A percentile compares a stretch with the other conserved stretches of the same genome.
phyloP scores from a whole-genome alignment of 495 filamentous ascomycete genomes.

The Cenococcum geophilum region DNA sequence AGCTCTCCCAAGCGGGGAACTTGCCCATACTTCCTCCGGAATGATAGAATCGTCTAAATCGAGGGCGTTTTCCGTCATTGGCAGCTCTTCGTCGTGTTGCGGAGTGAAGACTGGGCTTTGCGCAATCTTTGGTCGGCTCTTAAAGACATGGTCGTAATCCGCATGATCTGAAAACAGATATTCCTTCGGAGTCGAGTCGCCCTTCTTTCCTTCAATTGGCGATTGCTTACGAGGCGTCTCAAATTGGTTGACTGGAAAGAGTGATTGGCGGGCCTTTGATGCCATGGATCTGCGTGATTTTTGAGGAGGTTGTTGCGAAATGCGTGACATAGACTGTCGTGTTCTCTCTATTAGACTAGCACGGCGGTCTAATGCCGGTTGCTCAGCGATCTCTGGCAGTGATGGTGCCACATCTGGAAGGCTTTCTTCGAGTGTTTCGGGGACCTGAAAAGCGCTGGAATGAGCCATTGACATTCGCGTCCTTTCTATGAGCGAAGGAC shows the following conservation, averaged over 20 bases:
- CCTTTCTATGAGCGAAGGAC: slow-evolving; percentile 40
- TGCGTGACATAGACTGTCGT: slow-evolving; percentile 60
- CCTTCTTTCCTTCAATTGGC: slow-evolving; percentile 26
- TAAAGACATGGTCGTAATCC: slow-evolving; percentile 81
- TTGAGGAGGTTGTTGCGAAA: background rate
- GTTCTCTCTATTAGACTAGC: slow-evolving; percentile 62
- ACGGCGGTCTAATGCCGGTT: slow-evolving; percentile 10
- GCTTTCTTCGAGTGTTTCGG: slow-evolving; percentile 18
- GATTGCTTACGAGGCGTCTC: slow-evolving; percentile 46
- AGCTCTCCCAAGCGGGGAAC: slow-evolving; percentile 15
- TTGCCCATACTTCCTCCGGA: slow-evolving; percentile 12
- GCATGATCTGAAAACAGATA: slow-evolving; percentile 59
- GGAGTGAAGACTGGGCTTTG: slow-evolving; percentile 54
- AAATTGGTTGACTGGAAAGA: slow-evolving; percentile 57
- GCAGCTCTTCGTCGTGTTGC: background rate
- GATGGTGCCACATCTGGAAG: slow-evolving; percentile 10
- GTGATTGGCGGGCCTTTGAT: slow-evolving; percentile 38
- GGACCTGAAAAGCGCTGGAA: slow-evolving; percentile 21
- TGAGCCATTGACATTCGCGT: slow-evolving; percentile 43
- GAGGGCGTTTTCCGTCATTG: no score
- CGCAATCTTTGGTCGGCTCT: slow-evolving; percentile 71
- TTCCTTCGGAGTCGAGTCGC: slow-evolving; percentile 50
- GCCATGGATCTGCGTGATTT: slow-evolving; percentile 19
- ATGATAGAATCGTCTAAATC: slow-evolving; percentile 15
- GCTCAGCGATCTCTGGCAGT: slow-evolving; percentile 3